These are phyloP conservation scores for Tuber melanosporum DNA, from an alignment of 495 filamentous ascomycete genomes.

Conservation along the genomic window DNA sequence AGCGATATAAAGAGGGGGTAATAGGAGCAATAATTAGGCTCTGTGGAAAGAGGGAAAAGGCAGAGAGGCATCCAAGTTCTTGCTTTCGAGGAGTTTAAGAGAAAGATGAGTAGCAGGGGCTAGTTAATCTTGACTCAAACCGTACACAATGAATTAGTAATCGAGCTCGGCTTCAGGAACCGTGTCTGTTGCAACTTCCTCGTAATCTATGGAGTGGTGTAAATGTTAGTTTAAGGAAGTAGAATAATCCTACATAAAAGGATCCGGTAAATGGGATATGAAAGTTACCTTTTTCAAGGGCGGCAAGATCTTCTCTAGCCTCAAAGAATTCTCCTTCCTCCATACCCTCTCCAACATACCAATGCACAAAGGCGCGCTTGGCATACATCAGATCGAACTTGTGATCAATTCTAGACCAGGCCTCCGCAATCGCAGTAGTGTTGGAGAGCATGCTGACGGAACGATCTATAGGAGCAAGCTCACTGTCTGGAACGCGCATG, in stretches of 20 bases:
- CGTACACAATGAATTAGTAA: slow-evolving; percentile 42
- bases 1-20: not conserved
- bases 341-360: slow-evolving; percentile 99
- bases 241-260: not conserved
- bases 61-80: not conserved
- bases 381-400: slow-evolving; percentile 99
- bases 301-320: slow-evolving; percentile 95
- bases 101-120: not conserved
- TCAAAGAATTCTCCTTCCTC: slow-evolving; percentile 99
- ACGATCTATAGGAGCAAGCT: slow-evolving; percentile 93
- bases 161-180: slow-evolving; percentile 51
- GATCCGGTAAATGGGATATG: not conserved
- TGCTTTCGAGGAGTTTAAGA: not conserved
- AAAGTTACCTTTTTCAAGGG: slow-evolving; percentile 50
- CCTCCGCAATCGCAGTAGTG: slow-evolving; percentile 97
- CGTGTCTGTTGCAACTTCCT: slow-evolving; percentile 74
- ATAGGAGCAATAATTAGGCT: not conserved
- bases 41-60: not conserved
- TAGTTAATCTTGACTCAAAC: not conserved
- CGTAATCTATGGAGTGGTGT: slow-evolving; percentile 59
- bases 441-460: slow-evolving; percentile 99
- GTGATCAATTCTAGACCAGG: slow-evolving; percentile 92
- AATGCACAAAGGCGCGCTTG: slow-evolving; percentile 99
- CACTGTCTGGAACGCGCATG: slow-evolving; percentile 88
- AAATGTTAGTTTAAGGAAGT: slow-evolving; percentile 9